phyloP scores from a whole-genome alignment of 352 stramenopile species.

The Phytophthora ohioensis region DNA sequence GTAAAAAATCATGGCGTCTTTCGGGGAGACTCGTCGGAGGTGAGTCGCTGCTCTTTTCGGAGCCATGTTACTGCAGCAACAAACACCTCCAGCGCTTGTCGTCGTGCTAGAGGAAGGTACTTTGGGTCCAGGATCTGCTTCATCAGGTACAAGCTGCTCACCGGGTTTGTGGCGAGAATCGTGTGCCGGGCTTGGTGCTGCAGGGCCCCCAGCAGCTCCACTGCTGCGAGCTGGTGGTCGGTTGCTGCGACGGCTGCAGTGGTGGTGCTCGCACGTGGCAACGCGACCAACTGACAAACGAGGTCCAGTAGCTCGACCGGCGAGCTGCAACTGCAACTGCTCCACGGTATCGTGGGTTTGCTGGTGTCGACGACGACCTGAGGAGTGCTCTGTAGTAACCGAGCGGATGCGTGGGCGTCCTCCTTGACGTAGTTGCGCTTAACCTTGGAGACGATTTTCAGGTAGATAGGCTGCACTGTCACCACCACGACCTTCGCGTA shows the following conservation, averaged over 20 bases:
- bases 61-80: constrained; percentile 32
- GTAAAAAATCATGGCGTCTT: constrained; percentile 7
- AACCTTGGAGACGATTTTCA: constrained; percentile 47
- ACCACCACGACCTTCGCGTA: constrained; percentile 48
- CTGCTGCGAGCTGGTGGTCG: constrained; percentile 32
- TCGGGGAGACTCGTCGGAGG: neutral
- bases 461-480: constrained; percentile 51
- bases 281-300: constrained; percentile 34
- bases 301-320: constrained; percentile 43
- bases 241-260: constrained; percentile 25
- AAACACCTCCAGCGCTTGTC: constrained; percentile 36
- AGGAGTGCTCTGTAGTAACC: constrained; percentile 27
- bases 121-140: constrained; percentile 46
- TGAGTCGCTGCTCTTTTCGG: constrained; percentile 29
- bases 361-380: constrained; percentile 27
- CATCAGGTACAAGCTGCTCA: constrained; percentile 45
- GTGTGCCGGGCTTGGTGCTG: constrained; percentile 34
- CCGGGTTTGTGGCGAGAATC: constrained; percentile 37
- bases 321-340: constrained; percentile 38
- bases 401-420: constrained; percentile 36
- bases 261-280: constrained; percentile 18
- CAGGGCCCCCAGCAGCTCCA: constrained; percentile 30
- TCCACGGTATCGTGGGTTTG: constrained; percentile 31
- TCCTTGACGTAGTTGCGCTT: constrained; percentile 45
- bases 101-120: constrained; percentile 23